phyloP scores from a whole-genome alignment of 78 protist species.

The Trichosphaerium sp. region DNA sequence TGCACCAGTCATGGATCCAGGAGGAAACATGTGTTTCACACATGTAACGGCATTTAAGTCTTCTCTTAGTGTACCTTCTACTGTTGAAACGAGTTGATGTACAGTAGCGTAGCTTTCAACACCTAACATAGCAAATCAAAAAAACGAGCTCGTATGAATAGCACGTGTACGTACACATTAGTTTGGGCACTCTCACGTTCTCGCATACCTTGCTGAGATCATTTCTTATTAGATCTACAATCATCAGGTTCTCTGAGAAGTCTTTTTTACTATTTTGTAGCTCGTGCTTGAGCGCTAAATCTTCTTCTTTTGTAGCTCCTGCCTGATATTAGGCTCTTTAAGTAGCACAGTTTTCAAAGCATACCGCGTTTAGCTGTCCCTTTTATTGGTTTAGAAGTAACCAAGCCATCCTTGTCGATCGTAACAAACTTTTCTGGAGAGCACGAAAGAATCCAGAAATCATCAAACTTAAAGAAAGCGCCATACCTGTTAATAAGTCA shows the following conservation, averaged over 20 bases:
- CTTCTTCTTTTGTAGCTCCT: not conserved
- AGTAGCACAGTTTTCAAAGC: not conserved
- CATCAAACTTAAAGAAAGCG: constrained; percentile 2
- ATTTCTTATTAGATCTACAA: constrained; percentile 46
- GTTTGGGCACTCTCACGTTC: not conserved
- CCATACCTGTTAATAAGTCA: constrained; percentile 1
- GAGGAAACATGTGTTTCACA: not conserved
- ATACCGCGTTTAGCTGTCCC: constrained; percentile 28
- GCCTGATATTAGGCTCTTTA: not conserved
- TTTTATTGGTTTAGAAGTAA: constrained; percentile 61
- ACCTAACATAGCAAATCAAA: constrained; percentile 48
- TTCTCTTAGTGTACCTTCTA: constrained; percentile 1
- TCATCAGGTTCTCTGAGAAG: constrained; percentile 60
- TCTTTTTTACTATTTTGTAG: constrained; percentile 26
- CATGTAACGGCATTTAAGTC: not conserved
- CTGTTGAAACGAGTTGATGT: constrained; percentile 69
- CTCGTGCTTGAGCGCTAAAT: not conserved
- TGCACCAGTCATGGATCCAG: constrained; percentile 71
- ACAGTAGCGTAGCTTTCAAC: constrained; percentile 62
- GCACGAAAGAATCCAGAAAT: no score
- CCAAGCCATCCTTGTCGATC: constrained; percentile 2
- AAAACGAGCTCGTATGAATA: no score
- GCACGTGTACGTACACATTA: constrained; percentile 28
- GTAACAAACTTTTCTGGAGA: constrained; percentile 37
- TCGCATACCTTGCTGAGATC: constrained; percentile 54